Percentiles rank a stretch among this genome's conserved stretches.
These are phyloP conservation scores for Zygoascus sp. DNA, from an alignment of 1,139 yeast genomes.

Conservation along the genomic window DNA sequence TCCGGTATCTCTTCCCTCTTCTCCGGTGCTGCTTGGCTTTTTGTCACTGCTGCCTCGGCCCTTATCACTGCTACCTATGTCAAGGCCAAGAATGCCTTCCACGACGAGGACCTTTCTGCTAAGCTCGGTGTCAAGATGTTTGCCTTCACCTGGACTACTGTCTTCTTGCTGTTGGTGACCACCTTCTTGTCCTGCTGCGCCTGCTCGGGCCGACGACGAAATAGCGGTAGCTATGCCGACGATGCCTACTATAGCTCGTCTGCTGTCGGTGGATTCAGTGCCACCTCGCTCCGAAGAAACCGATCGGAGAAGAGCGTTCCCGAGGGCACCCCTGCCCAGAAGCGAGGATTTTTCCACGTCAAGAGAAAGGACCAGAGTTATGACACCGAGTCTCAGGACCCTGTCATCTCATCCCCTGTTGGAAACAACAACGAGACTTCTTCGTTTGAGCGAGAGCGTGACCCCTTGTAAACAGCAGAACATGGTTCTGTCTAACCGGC, in stretches of 20 bases:
- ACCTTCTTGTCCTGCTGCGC: slow-evolving; percentile 32
- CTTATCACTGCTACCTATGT: slow-evolving; percentile 62
- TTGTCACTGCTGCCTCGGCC: slow-evolving; percentile 54
- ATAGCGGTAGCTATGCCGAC: slow-evolving; percentile 15
- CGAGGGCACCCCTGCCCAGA: slow-evolving; percentile 8
- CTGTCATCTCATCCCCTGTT: slow-evolving; percentile 18
- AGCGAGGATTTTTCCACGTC: slow-evolving; percentile 20
- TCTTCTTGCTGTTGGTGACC: slow-evolving; percentile 43
- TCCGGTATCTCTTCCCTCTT: slow-evolving; percentile 36
- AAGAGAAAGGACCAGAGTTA: slow-evolving; percentile 12
- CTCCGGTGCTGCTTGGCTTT: slow-evolving; percentile 46
- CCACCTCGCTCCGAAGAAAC: slow-evolving; percentile 11
- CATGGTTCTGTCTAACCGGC: background rate
- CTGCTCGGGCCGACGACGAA: slow-evolving; percentile 21
- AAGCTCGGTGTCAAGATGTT: slow-evolving; percentile 54
- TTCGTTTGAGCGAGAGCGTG: slow-evolving; percentile 17
- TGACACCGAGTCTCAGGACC: slow-evolving; percentile 21
- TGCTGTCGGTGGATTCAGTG: slow-evolving; percentile 10
- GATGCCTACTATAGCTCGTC: slow-evolving; percentile 12
- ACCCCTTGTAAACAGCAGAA: background rate
- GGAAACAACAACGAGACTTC: slow-evolving; percentile 16
- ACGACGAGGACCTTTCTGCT: slow-evolving; percentile 44
- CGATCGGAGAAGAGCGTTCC: slow-evolving; percentile 4
- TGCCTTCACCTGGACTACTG: slow-evolving; percentile 63
- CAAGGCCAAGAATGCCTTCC: slow-evolving; percentile 55